Percentiles rank a stretch among this genome's conserved stretches.
Evolutionary conservation across 768 basidiomycete genomes (phyloP).

Genomic region (Boletus reticuloceps): DNA sequence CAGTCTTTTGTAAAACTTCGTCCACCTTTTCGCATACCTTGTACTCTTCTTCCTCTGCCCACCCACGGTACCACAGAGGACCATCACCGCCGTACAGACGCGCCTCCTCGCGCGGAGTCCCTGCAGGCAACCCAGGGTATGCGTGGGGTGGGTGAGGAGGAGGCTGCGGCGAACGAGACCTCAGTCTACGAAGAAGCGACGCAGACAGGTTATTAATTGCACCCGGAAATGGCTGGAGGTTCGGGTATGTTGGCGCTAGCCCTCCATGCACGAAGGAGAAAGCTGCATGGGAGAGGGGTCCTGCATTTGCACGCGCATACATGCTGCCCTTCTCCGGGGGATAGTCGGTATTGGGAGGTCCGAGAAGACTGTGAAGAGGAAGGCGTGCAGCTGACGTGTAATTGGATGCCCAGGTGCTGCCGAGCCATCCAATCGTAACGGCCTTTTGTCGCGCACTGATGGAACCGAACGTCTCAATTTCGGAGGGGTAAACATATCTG

Average conservation of each 20-base stretch:
- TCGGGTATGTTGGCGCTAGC: constrained; percentile 70
- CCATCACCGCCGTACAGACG: constrained; percentile 75
- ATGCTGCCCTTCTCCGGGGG: constrained; percentile 36
- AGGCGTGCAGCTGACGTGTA: constrained; percentile 81
- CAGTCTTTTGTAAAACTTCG: constrained; percentile 65
- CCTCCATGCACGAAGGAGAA: constrained; percentile 95
- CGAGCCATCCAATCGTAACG: constrained; percentile 74
- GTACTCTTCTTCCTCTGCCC: constrained; percentile 75
- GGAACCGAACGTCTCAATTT: constrained; percentile 80
- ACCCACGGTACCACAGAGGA: constrained; percentile 93
- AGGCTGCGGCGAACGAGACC: constrained; percentile 60
- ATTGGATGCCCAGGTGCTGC: constrained; percentile 79
- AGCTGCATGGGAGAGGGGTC: constrained; percentile 71
- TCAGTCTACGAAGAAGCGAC: constrained; percentile 69
- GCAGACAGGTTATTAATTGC: constrained; percentile 75
- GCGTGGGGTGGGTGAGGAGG: constrained; percentile 77
- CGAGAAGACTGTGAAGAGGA: constrained; percentile 71
- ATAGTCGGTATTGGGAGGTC: constrained; percentile 63
- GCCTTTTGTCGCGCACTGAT: constrained; percentile 69
- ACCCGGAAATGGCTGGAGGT: constrained; percentile 79
- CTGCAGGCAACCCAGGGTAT: constrained; percentile 69
- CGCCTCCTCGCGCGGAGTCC: constrained; percentile 62
- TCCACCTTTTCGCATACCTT: constrained; percentile 71
- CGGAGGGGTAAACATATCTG: constrained; percentile 82
- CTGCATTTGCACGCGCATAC: constrained; percentile 32